phyloP scores from a whole-genome alignment of 306 rosid species.

The Sicyos edulis region DNA sequence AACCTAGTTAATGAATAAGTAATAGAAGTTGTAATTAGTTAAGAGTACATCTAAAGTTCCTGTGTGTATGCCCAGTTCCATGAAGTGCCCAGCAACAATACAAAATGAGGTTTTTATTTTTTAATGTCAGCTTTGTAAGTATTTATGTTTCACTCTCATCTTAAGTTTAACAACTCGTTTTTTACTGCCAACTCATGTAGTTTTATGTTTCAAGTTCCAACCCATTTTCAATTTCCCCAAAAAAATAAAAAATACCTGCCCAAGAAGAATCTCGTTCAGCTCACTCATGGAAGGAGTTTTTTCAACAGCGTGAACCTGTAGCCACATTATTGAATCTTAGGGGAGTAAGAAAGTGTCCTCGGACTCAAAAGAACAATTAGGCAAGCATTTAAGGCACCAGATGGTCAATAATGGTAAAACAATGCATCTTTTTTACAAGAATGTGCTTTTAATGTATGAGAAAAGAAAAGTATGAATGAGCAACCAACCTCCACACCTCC shows the following conservation, averaged over 20 bases:
- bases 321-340: constrained; percentile 25
- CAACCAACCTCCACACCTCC: constrained; percentile 84
- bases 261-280: constrained; percentile 54
- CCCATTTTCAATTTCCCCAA: constrained; percentile 6
- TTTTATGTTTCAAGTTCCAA: constrained; percentile 8
- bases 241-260: constrained; percentile 52
- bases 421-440: neutral
- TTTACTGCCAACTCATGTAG: neutral
- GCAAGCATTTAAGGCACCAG: neutral
- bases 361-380: constrained; percentile 2
- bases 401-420: neutral
- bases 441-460: neutral
- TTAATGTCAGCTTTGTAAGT: neutral
- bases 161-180: neutral
- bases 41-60: neutral
- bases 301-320: neutral
- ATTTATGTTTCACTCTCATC: neutral
- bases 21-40: neutral
- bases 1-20: neutral
- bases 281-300: too few relatives aligned
- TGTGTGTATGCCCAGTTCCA: neutral
- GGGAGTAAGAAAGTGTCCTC: neutral
- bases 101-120: neutral
- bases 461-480: constrained; percentile 15
- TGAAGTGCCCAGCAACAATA: neutral